phyloP scores from a whole-genome alignment of 2,329 filamentous ascomycete genomes.

The Fusarium secorum region DNA sequence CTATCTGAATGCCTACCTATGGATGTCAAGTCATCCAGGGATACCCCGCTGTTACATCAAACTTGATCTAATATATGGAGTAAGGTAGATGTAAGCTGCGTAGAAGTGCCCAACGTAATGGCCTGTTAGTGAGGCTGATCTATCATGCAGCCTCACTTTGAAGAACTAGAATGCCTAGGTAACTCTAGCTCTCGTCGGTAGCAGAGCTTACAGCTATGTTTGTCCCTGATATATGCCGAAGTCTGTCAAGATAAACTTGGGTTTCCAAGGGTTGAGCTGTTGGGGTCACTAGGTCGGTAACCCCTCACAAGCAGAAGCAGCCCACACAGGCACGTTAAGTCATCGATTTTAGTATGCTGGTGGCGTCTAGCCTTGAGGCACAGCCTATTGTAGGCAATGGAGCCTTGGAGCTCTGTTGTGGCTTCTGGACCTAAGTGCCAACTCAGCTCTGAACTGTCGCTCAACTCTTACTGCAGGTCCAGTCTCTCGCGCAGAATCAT shows the following conservation, averaged over 20 bases:
- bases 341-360: conserved; percentile 17
- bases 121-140: background rate
- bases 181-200: background rate
- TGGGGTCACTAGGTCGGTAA: background rate
- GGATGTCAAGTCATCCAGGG: background rate
- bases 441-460: conserved; percentile 6
- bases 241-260: background rate
- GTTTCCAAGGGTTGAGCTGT: background rate
- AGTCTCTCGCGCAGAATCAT: background rate
- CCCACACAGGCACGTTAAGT: conserved; percentile 3
- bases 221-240: background rate
- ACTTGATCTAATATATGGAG: background rate
- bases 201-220: background rate
- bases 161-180: background rate
- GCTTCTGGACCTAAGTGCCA: background rate
- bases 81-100: background rate
- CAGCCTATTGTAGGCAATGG: background rate
- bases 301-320: background rate
- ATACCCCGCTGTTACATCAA: conserved; percentile 12
- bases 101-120: background rate
- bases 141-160: conserved; percentile 5
- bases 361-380: conserved; percentile 6
- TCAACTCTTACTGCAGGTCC: background rate
- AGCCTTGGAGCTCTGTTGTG: conserved; percentile 12
- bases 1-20: background rate